Conservation (phyloP, 441 rosid genomes). For the Pelargonium australe region DNA sequence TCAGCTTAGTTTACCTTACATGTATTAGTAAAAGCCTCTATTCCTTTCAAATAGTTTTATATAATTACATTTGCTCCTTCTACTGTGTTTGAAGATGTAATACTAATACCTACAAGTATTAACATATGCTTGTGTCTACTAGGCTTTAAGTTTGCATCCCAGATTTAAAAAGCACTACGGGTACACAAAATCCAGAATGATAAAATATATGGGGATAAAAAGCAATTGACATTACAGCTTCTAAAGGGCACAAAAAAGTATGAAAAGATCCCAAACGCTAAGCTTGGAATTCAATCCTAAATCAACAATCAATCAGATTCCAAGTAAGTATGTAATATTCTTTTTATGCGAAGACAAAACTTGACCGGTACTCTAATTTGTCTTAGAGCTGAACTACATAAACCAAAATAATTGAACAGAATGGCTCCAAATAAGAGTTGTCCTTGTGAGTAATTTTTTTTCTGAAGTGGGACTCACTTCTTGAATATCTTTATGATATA, state of each 20-base stretch:
- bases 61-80: no score
- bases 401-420: slow-evolving; percentile 18
- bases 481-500: no score
- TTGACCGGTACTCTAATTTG: slow-evolving; percentile 18
- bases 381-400: slow-evolving; percentile 14
- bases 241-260: background rate
- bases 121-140: no score
- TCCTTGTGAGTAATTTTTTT: background rate
- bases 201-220: background rate
- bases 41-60: no score
- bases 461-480: background rate
- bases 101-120: no score
- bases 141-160: no score
- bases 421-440: background rate
- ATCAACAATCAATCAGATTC: background rate
- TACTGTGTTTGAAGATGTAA: no score
- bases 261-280: background rate
- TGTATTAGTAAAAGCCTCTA: no score
- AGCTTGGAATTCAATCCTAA: slow-evolving; percentile 2
- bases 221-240: background rate
- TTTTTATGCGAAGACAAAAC: slow-evolving; percentile 26
- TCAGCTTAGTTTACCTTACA: no score
- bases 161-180: no score
- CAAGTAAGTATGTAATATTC: slow-evolving; percentile 20
- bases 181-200: no score